Evolutionary conservation across 2,329 filamentous ascomycete genomes (phyloP), one percentile per base, ranked within the genome.

Genomic region (Erysiphe pulchra): DNA sequence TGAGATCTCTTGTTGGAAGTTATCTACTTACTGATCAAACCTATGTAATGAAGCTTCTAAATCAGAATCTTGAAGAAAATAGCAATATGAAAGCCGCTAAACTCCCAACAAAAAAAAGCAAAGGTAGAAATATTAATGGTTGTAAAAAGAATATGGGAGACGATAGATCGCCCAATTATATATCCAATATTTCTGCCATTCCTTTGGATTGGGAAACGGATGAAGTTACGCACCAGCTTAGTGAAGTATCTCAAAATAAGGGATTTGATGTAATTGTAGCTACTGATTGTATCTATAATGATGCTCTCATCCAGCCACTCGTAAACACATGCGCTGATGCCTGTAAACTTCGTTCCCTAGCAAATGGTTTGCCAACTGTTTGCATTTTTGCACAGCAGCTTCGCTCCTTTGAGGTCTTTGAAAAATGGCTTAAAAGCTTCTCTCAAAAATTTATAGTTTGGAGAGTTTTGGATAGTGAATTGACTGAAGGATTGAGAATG

Each of bases 271-370:
- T 75, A 13, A 65, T 95, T 11, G 59, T 95, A 33, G 84, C 85
- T 4, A 92, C 84, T 57, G 90, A 98, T 60, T 94, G 86, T 60
- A 79, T 98, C 53, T 98, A 92, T 65, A 98, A 95, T 61, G 82
- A 93, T 52, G 73, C 80, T 2, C 70, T 95, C 2, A 73, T 95
- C 20, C 65, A 71, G 39, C 84, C 86, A 0, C 72, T 95, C 43
- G 80, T 90, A n/a, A 71, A 77, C 54, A 80, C 83, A 0, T 92
- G 82, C 58, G 73, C 67, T 6, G 80, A 92, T 50, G 68, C 76
- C 20, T 92, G 84, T 60, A 63, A 63, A 10, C 60, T 87, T 14
- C 66, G 76, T 32, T 49, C 49, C n/a, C 32, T 53, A 49, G 33
- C 38, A 46, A 46, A 47, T 7, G 33, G 46, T 8, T 54, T 47